Conservation (phyloP, 768 basidiomycete genomes). For the Auricularia sp. region DNA sequence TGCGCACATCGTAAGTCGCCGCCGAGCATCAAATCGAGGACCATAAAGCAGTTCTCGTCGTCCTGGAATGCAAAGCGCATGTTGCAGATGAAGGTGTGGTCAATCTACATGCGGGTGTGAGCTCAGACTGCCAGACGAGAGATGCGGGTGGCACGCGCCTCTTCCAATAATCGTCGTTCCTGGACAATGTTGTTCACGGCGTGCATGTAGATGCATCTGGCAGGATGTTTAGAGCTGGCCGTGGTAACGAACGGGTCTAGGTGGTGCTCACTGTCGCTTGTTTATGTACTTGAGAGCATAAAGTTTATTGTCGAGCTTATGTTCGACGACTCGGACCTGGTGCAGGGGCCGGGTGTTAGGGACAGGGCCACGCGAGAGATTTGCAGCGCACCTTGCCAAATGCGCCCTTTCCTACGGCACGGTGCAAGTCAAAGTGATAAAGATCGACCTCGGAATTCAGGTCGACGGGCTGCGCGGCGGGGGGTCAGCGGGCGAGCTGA, state of each 20-base stretch:
- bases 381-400: slow-evolving; percentile 76
- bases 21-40: slow-evolving; percentile 38
- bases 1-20: slow-evolving; percentile 33
- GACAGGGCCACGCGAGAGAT: not conserved
- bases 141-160: slow-evolving; percentile 39
- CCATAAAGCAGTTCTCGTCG: slow-evolving; percentile 42
- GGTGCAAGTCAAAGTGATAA: slow-evolving; percentile 93
- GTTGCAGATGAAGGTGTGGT: slow-evolving; percentile 36
- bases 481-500: too few relatives aligned
- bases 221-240: not conserved
- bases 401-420: slow-evolving; percentile 92
- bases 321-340: slow-evolving; percentile 93
- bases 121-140: not conserved
- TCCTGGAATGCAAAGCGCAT: slow-evolving; percentile 37
- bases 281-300: slow-evolving; percentile 98
- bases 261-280: slow-evolving; percentile 49
- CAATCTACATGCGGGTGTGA: slow-evolving; percentile 20
- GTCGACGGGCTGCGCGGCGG: slow-evolving; percentile 52
- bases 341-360: not conserved
- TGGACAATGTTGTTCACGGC: slow-evolving; percentile 91
- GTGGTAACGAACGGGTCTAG: not conserved
- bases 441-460: slow-evolving; percentile 79
- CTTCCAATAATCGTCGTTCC: slow-evolving; percentile 84
- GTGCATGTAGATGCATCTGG: slow-evolving; percentile 74
- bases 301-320: slow-evolving; percentile 84